Percentiles rank a stretch among this genome's conserved stretches.
Conservation (phyloP, 164 flowering plant genomes). For the Aristolochia contorta region DNA sequence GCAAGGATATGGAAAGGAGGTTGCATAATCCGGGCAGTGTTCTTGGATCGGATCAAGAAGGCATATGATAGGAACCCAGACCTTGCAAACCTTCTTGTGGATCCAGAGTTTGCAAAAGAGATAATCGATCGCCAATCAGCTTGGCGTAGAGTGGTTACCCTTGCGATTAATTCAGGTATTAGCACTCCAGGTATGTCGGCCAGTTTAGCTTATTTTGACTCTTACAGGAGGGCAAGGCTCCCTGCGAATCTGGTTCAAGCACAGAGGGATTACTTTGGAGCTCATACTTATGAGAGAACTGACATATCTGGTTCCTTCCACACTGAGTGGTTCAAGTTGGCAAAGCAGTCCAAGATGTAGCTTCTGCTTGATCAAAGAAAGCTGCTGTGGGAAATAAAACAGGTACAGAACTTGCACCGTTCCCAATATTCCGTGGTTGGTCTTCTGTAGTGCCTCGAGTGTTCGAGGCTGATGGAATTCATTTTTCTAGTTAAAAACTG, state of each 20-base stretch:
- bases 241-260: slow-evolving; percentile 77
- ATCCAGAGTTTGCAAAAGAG: slow-evolving; percentile 67
- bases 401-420: no score
- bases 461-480: no score
- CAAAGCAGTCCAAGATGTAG: slow-evolving; percentile 19
- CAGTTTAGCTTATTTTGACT: slow-evolving; percentile 67
- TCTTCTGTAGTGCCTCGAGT: no score
- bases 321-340: slow-evolving; percentile 76
- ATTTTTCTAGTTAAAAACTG: no score
- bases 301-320: slow-evolving; percentile 59
- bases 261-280: slow-evolving; percentile 69
- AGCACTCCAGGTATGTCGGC: slow-evolving; percentile 72
- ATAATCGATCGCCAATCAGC: slow-evolving; percentile 56
- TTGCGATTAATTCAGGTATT: slow-evolving; percentile 56
- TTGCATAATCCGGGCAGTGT: slow-evolving; percentile 63
- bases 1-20: slow-evolving; percentile 87
- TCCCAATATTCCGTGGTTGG: no score
- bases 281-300: slow-evolving; percentile 65
- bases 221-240: slow-evolving; percentile 54
- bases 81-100: slow-evolving; percentile 60
- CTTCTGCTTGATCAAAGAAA: not conserved
- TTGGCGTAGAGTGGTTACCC: slow-evolving; percentile 63
- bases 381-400: no score
- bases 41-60: slow-evolving; percentile 63
- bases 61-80: slow-evolving; percentile 64